Evolutionary conservation across 73 alveolate genomes (phyloP).

Genomic region (Paramecium sonneborni): DNA sequence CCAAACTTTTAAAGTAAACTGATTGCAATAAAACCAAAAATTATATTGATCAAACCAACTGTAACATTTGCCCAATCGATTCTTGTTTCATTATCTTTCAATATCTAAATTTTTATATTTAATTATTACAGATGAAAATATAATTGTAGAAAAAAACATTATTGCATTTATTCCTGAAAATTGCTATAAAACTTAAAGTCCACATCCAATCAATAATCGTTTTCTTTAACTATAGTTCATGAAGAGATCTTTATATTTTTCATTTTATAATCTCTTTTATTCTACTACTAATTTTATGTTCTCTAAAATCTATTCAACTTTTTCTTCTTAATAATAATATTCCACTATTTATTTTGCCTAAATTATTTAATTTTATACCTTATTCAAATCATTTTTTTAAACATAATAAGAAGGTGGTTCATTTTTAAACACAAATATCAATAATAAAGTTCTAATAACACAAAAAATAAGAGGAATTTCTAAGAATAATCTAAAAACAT

Average conservation of each 20-base stretch:
- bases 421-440: constrained; percentile 21
- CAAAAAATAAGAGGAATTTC: constrained; percentile 24
- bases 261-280: background rate
- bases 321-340: background rate
- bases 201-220: constrained; percentile 7
- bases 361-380: background rate
- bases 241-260: background rate
- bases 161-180: constrained; percentile 46
- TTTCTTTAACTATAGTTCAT: background rate
- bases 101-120: background rate
- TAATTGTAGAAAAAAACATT: constrained; percentile 14
- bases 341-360: background rate
- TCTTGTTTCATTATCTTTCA: background rate
- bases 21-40: too few species aligned
- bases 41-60: background rate
- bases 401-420: constrained; percentile 58
- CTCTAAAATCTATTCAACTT: background rate
- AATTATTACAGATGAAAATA: background rate
- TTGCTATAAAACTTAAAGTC: background rate
- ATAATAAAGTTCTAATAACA: constrained; percentile 19
- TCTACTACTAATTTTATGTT: background rate
- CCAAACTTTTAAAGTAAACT: background rate
- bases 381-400: background rate
- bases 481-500: constrained; percentile 11
- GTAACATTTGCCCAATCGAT: background rate